phyloP scores from a whole-genome alignment of 2,329 filamentous ascomycete genomes.

The Sodiomyces alkalinus region DNA sequence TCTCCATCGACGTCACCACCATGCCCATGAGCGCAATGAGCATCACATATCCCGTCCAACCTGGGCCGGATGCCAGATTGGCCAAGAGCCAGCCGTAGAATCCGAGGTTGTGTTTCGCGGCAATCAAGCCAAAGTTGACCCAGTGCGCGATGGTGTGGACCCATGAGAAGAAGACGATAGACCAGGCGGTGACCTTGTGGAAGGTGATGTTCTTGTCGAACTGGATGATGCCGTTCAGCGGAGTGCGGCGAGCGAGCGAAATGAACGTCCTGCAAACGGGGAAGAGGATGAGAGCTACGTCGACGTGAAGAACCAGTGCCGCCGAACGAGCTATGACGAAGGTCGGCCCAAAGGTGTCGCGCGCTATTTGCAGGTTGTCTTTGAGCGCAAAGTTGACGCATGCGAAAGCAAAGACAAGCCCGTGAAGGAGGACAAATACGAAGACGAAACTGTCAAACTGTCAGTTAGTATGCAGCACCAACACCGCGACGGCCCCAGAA shows the following conservation, averaged over 20 bases:
- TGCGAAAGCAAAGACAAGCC: conserved; percentile 64
- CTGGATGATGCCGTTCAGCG: conserved; percentile 72
- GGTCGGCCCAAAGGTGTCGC: conserved; percentile 57
- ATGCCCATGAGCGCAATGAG: conserved; percentile 64
- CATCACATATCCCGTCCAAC: conserved; percentile 82
- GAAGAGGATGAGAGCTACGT: conserved; percentile 64
- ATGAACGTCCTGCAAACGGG: conserved; percentile 76
- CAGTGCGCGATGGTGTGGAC: conserved; percentile 76
- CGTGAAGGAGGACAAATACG: conserved; percentile 57
- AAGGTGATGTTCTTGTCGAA: conserved; percentile 86
- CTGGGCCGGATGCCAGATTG: conserved; percentile 65
- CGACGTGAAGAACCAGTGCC: conserved; percentile 65
- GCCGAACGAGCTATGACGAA: conserved; percentile 64
- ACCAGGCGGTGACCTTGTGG: conserved; percentile 74
- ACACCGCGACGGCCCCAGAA: background rate
- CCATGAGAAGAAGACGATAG: conserved; percentile 79
- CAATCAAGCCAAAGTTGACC: conserved; percentile 71
- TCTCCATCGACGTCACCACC: conserved; percentile 62
- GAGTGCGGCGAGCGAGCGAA: conserved; percentile 64
- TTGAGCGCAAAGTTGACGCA: conserved; percentile 70
- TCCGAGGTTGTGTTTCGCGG: conserved; percentile 59
- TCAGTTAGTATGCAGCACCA: conserved; percentile 5
- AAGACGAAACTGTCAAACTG: conserved; percentile 49
- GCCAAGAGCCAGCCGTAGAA: conserved; percentile 64
- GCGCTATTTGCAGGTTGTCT: conserved; percentile 52